Conservation (phyloP, 2,329 filamentous ascomycete genomes). For the Colletotrichum melonis region DNA sequence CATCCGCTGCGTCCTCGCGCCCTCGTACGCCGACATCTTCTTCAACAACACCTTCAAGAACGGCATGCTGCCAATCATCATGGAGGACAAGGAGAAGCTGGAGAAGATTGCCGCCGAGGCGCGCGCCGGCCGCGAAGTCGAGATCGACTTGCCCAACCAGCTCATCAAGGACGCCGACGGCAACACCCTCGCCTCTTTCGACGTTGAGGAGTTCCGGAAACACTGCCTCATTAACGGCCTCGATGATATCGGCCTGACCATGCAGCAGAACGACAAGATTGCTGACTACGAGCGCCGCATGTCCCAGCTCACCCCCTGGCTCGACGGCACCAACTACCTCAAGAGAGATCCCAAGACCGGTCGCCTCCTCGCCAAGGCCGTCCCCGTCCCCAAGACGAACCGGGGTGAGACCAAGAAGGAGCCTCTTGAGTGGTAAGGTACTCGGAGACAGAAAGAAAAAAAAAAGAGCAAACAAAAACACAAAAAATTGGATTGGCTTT, state of each 20-base stretch:
- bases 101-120: slow-evolving; percentile 82
- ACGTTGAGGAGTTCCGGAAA: slow-evolving; percentile 93
- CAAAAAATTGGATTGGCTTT: slow-evolving; percentile 9
- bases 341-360: slow-evolving; percentile 66
- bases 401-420: slow-evolving; percentile 85
- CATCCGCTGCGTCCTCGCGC: slow-evolving; percentile 92
- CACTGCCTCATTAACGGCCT: slow-evolving; percentile 94
- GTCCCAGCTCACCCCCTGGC: slow-evolving; percentile 85
- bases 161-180: slow-evolving; percentile 81
- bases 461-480: neutral
- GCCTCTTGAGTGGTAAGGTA: slow-evolving; percentile 84
- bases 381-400: slow-evolving; percentile 88
- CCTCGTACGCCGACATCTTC: slow-evolving; percentile 91
- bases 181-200: slow-evolving; percentile 80
- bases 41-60: slow-evolving; percentile 99
- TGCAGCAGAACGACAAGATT: slow-evolving; percentile 93
- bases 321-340: slow-evolving; percentile 88
- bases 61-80: slow-evolving; percentile 91
- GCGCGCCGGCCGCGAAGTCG: slow-evolving; percentile 82
- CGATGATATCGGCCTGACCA: slow-evolving; percentile 94
- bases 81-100: slow-evolving; percentile 75
- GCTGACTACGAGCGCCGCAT: slow-evolving; percentile 82
- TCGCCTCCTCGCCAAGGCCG: slow-evolving; percentile 67
- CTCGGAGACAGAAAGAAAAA: neutral
- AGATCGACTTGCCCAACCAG: slow-evolving; percentile 90